Evolutionary conservation across 1,284 basidiomycete species (phyloP).

Genomic region (Ganoderma meredithae): DNA sequence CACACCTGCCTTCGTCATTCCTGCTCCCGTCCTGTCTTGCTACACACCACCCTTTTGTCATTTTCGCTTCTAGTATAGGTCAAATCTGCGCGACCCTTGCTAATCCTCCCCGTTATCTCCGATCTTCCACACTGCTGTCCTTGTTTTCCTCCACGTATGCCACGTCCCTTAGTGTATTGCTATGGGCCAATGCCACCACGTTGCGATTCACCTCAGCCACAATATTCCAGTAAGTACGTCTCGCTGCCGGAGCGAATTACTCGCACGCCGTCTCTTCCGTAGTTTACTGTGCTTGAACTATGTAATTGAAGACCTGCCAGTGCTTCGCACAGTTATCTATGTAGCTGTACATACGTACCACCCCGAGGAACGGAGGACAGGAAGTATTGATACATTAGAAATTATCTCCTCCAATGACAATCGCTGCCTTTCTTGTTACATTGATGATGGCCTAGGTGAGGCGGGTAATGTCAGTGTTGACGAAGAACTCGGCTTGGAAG

Average conservation of each 20-base stretch:
- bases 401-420: background rate
- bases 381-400: slow-evolving; percentile 3
- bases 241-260: background rate
- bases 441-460: slow-evolving; percentile 41
- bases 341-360: background rate
- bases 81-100: background rate
- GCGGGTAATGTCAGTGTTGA: slow-evolving; percentile 61
- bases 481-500: slow-evolving; percentile 67
- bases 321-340: background rate
- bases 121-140: background rate
- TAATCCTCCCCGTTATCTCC: background rate
- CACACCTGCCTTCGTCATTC: background rate
- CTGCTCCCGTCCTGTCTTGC: background rate
- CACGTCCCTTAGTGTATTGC: background rate
- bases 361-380: background rate
- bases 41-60: background rate
- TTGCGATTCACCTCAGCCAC: background rate
- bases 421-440: background rate
- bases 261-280: background rate
- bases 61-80: background rate
- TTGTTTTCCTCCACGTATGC: background rate
- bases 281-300: background rate
- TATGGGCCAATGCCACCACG: background rate
- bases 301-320: background rate
- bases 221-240: background rate